Conservation (phyloP, 352 stramenopile species). For the Phytophthora uliginosa region DNA sequence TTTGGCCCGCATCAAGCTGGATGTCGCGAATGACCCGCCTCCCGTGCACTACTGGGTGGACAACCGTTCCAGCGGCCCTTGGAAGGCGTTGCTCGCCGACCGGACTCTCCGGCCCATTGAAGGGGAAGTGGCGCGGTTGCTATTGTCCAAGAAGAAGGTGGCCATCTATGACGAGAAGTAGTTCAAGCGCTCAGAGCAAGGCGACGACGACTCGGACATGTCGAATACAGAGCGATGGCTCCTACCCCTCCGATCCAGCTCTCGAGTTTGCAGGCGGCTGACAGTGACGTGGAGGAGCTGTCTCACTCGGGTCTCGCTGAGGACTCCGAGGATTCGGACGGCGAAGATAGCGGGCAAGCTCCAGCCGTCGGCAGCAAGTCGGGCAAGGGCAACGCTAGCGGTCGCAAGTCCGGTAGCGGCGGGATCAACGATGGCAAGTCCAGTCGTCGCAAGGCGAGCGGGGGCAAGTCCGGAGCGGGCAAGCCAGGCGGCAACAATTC, state of each 20-base stretch:
- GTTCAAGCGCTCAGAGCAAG: background rate
- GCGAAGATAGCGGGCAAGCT: no score
- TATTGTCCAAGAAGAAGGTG: no score
- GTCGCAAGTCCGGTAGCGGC: no score
- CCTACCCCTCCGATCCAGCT: background rate
- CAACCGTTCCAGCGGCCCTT: background rate
- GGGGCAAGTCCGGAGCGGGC: no score
- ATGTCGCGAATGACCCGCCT: background rate
- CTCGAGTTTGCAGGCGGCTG: no score
- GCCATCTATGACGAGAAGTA: background rate
- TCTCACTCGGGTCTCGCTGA: background rate
- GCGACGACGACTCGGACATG: background rate
- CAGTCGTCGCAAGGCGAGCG: no score
- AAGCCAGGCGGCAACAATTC: no score
- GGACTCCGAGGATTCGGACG: no score
- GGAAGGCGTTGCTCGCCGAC: background rate
- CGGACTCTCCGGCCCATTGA: background rate
- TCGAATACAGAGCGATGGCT: background rate
- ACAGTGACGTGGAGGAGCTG: no score
- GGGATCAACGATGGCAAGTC: no score
- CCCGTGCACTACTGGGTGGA: background rate
- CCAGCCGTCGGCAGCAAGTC: no score
- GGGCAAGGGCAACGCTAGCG: no score
- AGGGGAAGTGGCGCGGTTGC: background rate
- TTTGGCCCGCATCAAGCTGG: background rate